phyloP scores from a whole-genome alignment of 176 grass and related monocot species.

The Otatea glauca region DNA sequence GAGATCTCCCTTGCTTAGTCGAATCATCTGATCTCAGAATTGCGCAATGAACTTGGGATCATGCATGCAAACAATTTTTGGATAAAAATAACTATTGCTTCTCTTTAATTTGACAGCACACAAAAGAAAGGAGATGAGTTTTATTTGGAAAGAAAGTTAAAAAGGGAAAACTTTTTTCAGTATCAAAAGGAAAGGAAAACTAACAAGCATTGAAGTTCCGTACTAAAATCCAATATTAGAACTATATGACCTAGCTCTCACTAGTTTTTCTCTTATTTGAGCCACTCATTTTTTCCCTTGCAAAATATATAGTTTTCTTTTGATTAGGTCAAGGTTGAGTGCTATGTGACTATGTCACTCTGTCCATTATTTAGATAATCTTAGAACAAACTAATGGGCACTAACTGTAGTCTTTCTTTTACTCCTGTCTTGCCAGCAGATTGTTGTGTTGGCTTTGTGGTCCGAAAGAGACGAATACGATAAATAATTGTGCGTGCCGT shows the following conservation, averaged over 20 bases:
- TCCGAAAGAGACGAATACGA: slow-evolving; percentile 44
- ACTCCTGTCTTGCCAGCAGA: slow-evolving; percentile 12
- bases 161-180: background rate
- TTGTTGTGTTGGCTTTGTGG: slow-evolving; percentile 21
- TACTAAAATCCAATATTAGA: background rate
- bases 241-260: background rate
- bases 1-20: background rate
- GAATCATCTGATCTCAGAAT: background rate
- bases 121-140: background rate
- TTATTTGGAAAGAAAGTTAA: background rate
- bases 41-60: background rate
- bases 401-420: slow-evolving; percentile 32
- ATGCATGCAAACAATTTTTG: too few species aligned
- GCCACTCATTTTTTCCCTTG: background rate
- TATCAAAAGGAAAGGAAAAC: background rate
- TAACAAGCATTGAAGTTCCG: background rate
- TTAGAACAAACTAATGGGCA: slow-evolving; percentile 11
- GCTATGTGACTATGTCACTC: background rate
- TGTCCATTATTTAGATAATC: background rate
- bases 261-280: background rate
- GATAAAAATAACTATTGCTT: background rate
- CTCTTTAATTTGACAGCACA: background rate
- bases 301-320: background rate
- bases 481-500: slow-evolving; percentile 19
- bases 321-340: slow-evolving; percentile 22